Conservation (phyloP, 331 rosid genomes). For the Acacia concinna region DNA sequence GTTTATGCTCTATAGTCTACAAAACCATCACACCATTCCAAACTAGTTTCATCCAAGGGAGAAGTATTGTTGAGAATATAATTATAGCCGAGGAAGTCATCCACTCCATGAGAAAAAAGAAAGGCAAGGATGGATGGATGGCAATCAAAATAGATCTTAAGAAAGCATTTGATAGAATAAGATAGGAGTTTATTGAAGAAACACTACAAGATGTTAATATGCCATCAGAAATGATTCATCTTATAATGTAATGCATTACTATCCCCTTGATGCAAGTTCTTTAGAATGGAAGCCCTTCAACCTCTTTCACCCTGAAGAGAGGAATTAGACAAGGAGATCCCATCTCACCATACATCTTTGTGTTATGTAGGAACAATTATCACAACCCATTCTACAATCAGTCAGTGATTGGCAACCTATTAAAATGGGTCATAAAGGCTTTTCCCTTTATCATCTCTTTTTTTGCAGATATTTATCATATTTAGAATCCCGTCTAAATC, state of each 20-base stretch:
- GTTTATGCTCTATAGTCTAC: too few relatives aligned
- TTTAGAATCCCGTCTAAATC: too few relatives aligned
- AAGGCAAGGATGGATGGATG: neutral
- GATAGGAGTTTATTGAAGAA: neutral
- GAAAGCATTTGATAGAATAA: neutral
- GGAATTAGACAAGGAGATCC: too few relatives aligned
- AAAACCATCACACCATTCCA: too few relatives aligned
- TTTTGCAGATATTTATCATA: too few relatives aligned
- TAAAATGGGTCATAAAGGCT: too few relatives aligned
- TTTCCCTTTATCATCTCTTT: too few relatives aligned
- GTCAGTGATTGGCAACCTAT: too few relatives aligned
- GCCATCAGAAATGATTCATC: too few relatives aligned
- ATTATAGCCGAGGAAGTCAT: neutral
- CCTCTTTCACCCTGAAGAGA: neutral
- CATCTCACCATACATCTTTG: too few relatives aligned
- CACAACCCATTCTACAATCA: neutral
- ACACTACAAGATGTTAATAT: neutral
- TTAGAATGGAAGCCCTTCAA: neutral
- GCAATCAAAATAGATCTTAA: neutral
- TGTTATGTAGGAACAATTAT: neutral
- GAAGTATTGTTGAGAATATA: neutral
- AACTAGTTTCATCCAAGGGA: neutral
- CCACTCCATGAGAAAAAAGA: neutral
- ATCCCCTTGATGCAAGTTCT: too few relatives aligned
- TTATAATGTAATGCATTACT: too few relatives aligned